Percentiles rank a stretch among this genome's conserved stretches.
phyloP scores from a whole-genome alignment of 78 protist genomes.

The Dictyostelium capitatum region DNA sequence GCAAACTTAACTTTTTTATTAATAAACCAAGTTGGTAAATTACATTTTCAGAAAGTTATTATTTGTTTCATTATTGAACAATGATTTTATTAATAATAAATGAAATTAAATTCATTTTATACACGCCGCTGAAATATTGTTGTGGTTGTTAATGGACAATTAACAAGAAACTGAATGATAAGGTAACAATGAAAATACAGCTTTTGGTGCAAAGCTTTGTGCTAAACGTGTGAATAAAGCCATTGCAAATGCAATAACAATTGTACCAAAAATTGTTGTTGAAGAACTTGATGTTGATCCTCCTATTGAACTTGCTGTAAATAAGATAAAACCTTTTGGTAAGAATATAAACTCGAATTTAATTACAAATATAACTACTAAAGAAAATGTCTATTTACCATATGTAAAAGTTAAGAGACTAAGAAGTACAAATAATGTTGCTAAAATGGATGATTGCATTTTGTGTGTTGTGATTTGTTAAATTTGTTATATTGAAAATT shows the following conservation, averaged over 20 bases:
- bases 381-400: neutral
- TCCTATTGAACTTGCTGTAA: slow-evolving; percentile 1
- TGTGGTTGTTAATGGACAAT: neutral
- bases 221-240: slow-evolving; percentile 14
- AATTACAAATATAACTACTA: no score
- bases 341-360: no score
- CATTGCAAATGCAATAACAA: neutral
- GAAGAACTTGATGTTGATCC: neutral
- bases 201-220: slow-evolving; percentile 42
- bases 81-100: no score
- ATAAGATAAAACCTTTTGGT: no score
- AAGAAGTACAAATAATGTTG: neutral
- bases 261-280: neutral
- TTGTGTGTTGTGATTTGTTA: no score
- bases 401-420: neutral
- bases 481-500: no score
- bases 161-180: slow-evolving; percentile 78
- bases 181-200: slow-evolving; percentile 45
- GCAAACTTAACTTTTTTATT: no score
- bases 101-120: no score
- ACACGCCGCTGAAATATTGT: no score
- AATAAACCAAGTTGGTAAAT: no score
- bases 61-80: no score
- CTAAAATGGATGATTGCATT: neutral
- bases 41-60: no score